Conservation (phyloP, 345 rosid genomes). For the Pseudoturritis turrita region DNA sequence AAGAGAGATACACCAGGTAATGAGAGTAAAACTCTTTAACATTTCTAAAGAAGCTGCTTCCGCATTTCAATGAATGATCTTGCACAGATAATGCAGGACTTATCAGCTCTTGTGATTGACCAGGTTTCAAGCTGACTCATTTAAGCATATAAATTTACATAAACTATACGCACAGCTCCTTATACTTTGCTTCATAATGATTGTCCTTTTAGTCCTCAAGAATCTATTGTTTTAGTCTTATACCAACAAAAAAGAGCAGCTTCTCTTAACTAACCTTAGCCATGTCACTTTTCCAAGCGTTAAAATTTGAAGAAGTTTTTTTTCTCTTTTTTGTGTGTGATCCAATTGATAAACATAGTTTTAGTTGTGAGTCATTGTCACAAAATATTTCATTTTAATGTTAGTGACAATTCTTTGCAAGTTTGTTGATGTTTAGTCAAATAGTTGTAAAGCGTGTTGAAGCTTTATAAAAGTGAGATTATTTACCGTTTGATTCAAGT, state of each 20-base stretch:
- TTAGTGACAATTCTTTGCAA: not conserved
- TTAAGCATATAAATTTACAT: not conserved
- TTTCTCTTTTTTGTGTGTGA: no score
- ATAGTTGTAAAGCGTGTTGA: not conserved
- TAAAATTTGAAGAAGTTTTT: not conserved
- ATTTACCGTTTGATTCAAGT: not conserved
- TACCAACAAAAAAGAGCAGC: not conserved
- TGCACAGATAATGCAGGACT: conserved; percentile 91
- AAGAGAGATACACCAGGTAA: conserved; percentile 43
- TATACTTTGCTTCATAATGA: conserved; percentile 80
- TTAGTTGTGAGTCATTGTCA: no score
- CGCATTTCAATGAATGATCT: conserved; percentile 48
- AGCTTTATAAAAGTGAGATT: not conserved
- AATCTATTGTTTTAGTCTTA: conserved; percentile 44
- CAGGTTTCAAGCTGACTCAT: conserved; percentile 47
- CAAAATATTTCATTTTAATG: no score
- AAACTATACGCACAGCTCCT: conserved; percentile 10
- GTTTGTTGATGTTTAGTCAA: not conserved
- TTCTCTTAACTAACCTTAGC: not conserved
- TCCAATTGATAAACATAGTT: no score
- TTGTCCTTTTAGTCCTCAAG: conserved; percentile 78
- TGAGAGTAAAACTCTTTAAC: not conserved
- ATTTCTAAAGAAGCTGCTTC: not conserved
- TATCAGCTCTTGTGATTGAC: conserved; percentile 87
- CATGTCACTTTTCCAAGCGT: not conserved